Conservation (phyloP, 345 rosid genomes). For the Excoecaria agallocha region DNA sequence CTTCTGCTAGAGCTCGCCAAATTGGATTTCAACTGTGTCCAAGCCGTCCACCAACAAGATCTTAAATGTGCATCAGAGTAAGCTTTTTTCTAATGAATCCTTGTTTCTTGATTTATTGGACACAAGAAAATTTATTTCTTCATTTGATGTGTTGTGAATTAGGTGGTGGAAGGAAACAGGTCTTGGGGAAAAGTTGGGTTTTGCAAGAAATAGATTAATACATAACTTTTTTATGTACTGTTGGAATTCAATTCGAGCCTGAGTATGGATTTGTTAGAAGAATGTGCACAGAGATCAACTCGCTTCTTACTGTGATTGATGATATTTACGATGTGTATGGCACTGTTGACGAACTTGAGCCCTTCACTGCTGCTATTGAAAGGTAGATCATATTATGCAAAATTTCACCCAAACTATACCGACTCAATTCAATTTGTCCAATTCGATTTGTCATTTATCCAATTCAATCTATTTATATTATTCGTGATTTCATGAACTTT, state of each 20-base stretch:
- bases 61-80: slow-evolving; percentile 30
- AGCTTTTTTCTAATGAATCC: background rate
- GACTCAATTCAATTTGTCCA: too few species aligned
- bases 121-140: too few species aligned
- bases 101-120: background rate
- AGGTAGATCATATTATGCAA: slow-evolving; percentile 38
- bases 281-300: background rate
- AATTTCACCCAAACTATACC: too few species aligned
- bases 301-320: background rate
- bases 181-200: too few species aligned
- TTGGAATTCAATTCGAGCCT: background rate
- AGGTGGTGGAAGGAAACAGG: background rate
- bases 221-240: background rate
- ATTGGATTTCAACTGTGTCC: slow-evolving; percentile 43
- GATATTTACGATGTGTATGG: background rate
- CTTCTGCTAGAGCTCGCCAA: slow-evolving; percentile 42
- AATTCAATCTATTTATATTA: too few species aligned
- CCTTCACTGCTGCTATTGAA: background rate
- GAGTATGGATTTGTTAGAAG: background rate
- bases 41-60: slow-evolving; percentile 41
- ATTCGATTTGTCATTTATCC: too few species aligned
- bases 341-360: background rate
- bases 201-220: background rate
- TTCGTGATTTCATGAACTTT: too few species aligned
- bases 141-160: background rate